A percentile compares a stretch with the other conserved stretches of the same genome.
These are phyloP conservation scores for Tephrocybe sp. DNA, from an alignment of 768 basidiomycete genomes.

Conservation along the genomic window DNA sequence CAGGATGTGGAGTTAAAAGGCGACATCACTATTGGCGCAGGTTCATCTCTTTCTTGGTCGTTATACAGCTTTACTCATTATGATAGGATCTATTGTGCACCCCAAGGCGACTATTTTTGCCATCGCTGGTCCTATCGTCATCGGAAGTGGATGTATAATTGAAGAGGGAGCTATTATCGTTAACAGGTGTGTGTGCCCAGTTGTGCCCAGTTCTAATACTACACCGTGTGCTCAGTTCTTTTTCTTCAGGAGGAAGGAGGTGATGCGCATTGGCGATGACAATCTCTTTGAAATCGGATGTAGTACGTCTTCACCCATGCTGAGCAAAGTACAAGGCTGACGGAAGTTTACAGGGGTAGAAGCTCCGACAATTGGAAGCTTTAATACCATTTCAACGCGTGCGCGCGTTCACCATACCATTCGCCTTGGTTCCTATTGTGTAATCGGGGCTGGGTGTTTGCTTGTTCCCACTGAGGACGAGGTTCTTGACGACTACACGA, in stretches of 20 bases:
- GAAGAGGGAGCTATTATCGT: slow-evolving; percentile 92
- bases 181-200: slow-evolving; percentile 64
- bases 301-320: slow-evolving; percentile 52
- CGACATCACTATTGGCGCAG: slow-evolving; percentile 89
- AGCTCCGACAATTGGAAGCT: slow-evolving; percentile 78
- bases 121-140: slow-evolving; percentile 85
- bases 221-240: too few relatives aligned
- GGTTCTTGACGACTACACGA: slow-evolving; percentile 77
- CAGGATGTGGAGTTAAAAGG: slow-evolving; percentile 95
- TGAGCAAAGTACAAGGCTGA: not conserved
- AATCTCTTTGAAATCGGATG: slow-evolving; percentile 95
- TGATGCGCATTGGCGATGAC: slow-evolving; percentile 91
- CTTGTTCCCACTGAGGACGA: slow-evolving; percentile 81
- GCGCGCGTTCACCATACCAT: slow-evolving; percentile 85
- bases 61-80: not conserved
- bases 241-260: slow-evolving; percentile 61
- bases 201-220: too few relatives aligned
- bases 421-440: slow-evolving; percentile 76
- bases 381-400: slow-evolving; percentile 85
- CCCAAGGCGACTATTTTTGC: slow-evolving; percentile 95
- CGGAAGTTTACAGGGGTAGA: slow-evolving; percentile 68
- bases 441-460: slow-evolving; percentile 78
- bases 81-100: slow-evolving; percentile 79
- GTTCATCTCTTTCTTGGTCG: slow-evolving; percentile 29
- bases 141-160: slow-evolving; percentile 86